A percentile compares a stretch with the other conserved stretches of the same genome.
These are phyloP conservation scores for Phytophthora aleatoria DNA, from an alignment of 352 stramenopile genomes.

Conservation along the genomic window DNA sequence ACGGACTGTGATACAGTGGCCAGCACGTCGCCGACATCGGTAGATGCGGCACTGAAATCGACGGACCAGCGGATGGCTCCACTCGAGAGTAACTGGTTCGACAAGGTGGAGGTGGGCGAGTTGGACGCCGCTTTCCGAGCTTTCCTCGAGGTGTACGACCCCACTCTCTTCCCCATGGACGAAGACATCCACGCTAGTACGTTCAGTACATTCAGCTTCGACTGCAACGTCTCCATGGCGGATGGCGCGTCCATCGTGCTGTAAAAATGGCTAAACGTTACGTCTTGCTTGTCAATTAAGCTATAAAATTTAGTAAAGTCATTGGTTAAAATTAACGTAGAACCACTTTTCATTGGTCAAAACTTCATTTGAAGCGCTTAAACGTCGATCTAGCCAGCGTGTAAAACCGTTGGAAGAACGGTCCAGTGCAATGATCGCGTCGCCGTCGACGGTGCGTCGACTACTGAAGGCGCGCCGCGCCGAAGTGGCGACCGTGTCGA, in stretches of 20 bases:
- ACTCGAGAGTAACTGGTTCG: conserved; percentile 32
- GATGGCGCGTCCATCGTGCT: conserved; percentile 22
- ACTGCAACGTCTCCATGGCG: conserved; percentile 10
- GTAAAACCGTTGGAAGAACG: no score
- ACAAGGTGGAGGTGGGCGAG: conserved; percentile 26
- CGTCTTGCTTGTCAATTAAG: conserved; percentile 4
- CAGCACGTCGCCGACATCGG: conserved; percentile 20
- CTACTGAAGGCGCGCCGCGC: conserved; percentile 27
- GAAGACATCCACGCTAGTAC: conserved; percentile 5
- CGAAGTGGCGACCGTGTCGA: conserved; percentile 23
- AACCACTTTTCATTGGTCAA: conserved; percentile 8
- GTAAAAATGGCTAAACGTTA: conserved; percentile 14
- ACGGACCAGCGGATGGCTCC: not conserved
- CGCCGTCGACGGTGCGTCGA: conserved; percentile 12
- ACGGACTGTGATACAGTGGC: conserved; percentile 1
- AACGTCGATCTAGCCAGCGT: no score
- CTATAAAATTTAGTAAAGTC: conserved; percentile 14
- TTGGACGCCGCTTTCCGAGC: conserved; percentile 29
- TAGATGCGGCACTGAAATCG: conserved; percentile 7
- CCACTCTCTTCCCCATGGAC: conserved; percentile 23
- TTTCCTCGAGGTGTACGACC: conserved; percentile 34
- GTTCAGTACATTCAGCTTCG: not conserved
- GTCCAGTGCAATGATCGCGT: not conserved
- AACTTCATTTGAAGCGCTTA: not conserved
- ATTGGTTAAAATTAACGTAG: conserved; percentile 12